Evolutionary conservation across 495 filamentous ascomycete species (phyloP).

Genomic region (Immersiella caudata): DNA sequence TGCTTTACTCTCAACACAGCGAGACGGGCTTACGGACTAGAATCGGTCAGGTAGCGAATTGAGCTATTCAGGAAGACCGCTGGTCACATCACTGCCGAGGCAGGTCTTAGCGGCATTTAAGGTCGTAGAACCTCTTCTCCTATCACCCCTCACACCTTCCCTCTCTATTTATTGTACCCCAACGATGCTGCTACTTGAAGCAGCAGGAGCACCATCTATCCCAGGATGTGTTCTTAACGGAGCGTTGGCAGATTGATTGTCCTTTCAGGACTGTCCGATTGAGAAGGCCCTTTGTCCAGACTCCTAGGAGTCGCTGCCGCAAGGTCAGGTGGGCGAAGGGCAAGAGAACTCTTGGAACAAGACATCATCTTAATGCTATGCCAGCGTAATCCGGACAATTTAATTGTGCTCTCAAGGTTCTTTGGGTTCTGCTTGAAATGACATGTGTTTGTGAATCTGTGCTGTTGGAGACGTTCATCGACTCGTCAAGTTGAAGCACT

Average conservation of each 20-base stretch:
- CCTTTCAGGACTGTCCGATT: conserved; percentile 50
- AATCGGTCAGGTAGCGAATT: conserved; percentile 41
- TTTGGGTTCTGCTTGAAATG: too few relatives aligned
- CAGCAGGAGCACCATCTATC: conserved; percentile 52
- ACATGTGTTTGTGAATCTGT: too few relatives aligned
- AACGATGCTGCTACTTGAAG: conserved; percentile 55
- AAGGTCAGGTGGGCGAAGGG: conserved; percentile 61
- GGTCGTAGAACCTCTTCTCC: neutral
- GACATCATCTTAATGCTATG: neutral
- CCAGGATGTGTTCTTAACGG: conserved; percentile 57
- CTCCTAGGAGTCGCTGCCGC: conserved; percentile 44
- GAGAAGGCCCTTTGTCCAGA: conserved; percentile 67
- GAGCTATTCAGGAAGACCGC: conserved; percentile 1
- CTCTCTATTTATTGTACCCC: conserved; percentile 28
- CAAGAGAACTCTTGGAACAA: conserved; percentile 71
- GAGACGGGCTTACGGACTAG: conserved; percentile 21
- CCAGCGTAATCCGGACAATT: neutral
- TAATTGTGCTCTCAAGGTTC: neutral
- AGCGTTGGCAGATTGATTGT: conserved; percentile 61
- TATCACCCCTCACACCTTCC: conserved; percentile 13
- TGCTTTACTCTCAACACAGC: conserved; percentile 23
- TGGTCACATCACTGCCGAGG: conserved; percentile 11
- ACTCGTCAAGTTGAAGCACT: too few relatives aligned
- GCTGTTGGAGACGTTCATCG: too few relatives aligned
- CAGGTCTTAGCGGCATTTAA: neutral